phyloP scores from a whole-genome alignment of 306 rosid species.

The Casuarina cunninghamiana region DNA sequence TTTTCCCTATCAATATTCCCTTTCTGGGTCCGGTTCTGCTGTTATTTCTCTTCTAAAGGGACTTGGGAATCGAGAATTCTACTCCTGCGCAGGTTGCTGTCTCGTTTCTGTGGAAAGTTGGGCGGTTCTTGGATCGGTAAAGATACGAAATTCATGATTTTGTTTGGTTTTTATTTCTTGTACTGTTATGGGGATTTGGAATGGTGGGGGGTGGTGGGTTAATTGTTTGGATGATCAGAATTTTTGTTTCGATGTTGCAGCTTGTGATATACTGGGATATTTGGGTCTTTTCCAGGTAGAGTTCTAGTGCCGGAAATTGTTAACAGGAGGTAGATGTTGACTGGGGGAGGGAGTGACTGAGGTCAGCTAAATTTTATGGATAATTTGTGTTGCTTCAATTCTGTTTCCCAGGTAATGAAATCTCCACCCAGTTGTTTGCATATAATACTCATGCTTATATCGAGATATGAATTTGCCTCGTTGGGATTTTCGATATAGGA shows the following conservation, averaged over 20 bases:
- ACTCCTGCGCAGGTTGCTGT: constrained; percentile 32
- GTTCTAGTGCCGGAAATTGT: constrained; percentile 26
- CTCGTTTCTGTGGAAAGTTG: constrained; percentile 30
- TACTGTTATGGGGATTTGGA: constrained; percentile 10
- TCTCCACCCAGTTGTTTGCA: constrained; percentile 23
- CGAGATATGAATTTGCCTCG: constrained; percentile 1
- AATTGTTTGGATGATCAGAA: constrained; percentile 36
- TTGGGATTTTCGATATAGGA: not conserved
- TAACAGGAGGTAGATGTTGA: constrained; percentile 55
- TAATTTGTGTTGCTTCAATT: constrained; percentile 73
- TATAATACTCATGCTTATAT: constrained; percentile 7
- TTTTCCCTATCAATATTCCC: constrained; percentile 15
- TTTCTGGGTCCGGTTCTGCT: no score
- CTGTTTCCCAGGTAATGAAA: constrained; percentile 62
- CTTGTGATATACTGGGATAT: constrained; percentile 12
- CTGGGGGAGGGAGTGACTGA: constrained; percentile 41
- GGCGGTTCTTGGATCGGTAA: constrained; percentile 45
- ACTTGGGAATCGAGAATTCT: constrained; percentile 30
- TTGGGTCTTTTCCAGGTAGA: constrained; percentile 23
- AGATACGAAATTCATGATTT: constrained; percentile 26
- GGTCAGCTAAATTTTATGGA: constrained; percentile 62
- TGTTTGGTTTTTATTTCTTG: not conserved
- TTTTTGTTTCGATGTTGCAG: constrained; percentile 30
- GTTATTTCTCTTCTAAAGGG: not conserved
- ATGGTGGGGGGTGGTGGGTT: constrained; percentile 15